Percentiles rank a stretch among this genome's conserved stretches.
Conservation (phyloP, 2,329 filamentous ascomycete species). For the Stagonosporopsis tanaceti region DNA sequence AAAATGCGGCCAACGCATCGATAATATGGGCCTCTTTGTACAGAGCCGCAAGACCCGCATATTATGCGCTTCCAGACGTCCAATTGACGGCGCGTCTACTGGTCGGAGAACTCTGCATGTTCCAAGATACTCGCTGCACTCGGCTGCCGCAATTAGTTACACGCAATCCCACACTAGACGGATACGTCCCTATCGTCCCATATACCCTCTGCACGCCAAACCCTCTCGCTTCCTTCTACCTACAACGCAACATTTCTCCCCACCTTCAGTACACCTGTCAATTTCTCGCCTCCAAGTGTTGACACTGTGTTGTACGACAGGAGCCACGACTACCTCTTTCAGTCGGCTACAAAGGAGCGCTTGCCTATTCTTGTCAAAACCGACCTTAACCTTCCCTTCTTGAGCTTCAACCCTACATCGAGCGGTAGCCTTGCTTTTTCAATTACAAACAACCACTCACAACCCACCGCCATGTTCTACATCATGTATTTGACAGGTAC, state of each 20-base stretch:
- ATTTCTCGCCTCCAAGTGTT: conserved; percentile 46
- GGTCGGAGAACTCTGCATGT: conserved; percentile 56
- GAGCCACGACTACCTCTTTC: conserved; percentile 45
- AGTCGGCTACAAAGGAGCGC: conserved; percentile 44
- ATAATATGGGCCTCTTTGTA: conserved; percentile 57
- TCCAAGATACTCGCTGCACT: conserved; percentile 50
- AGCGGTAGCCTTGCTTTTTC: conserved; percentile 33
- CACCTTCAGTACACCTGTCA: conserved; percentile 48
- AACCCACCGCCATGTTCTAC: conserved; percentile 50
- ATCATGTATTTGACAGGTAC: conserved; percentile 56
- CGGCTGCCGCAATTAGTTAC: conserved; percentile 53
- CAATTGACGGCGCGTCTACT: conserved; percentile 62
- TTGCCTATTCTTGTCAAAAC: conserved; percentile 44
- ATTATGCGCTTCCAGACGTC: conserved; percentile 48
- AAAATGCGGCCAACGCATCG: conserved; percentile 91
- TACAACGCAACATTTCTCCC: conserved; percentile 41
- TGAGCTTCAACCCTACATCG: conserved; percentile 36
- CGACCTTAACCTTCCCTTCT: conserved; percentile 33
- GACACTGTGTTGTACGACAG: conserved; percentile 49
- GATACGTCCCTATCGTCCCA: conserved; percentile 46
- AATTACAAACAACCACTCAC: conserved; percentile 29
- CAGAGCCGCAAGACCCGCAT: conserved; percentile 54
- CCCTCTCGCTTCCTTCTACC: conserved; percentile 47
- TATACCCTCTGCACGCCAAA: conserved; percentile 48
- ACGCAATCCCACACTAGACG: conserved; percentile 49